A percentile compares a stretch with the other conserved stretches of the same genome.
Conservation (phyloP, 1,284 basidiomycete genomes). For the Neonothopanus nambi region DNA sequence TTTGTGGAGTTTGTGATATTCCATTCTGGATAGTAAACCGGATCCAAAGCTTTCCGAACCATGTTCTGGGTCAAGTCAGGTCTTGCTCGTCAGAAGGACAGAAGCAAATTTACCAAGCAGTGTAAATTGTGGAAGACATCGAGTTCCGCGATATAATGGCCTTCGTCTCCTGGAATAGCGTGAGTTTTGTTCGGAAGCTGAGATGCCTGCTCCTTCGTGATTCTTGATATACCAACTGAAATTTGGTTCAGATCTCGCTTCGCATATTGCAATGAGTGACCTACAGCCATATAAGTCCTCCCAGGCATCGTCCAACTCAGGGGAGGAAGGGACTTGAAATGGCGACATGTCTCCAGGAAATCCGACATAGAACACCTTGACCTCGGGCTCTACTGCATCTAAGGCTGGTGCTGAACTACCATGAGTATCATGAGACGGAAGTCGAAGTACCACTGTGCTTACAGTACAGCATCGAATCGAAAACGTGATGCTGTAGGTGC, state of each 20-base stretch:
- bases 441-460: too few relatives aligned
- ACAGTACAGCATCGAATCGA: too few relatives aligned
- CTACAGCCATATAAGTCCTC: conserved; percentile 25
- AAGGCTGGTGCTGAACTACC: conserved; percentile 20
- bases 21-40: conserved; percentile 23
- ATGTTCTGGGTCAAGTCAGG: conserved; percentile 25
- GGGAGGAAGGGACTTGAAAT: conserved; percentile 14
- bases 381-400: conserved; percentile 17
- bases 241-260: neutral
- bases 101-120: conserved; percentile 26
- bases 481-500: too few relatives aligned
- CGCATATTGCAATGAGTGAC: conserved; percentile 1
- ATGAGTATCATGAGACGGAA: too few relatives aligned
- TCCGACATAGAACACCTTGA: conserved; percentile 9
- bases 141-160: conserved; percentile 26
- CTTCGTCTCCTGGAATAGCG: conserved; percentile 25
- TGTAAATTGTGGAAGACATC: conserved; percentile 35
- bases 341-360: conserved; percentile 11
- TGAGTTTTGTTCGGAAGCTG: conserved; percentile 28
- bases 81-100: conserved; percentile 14
- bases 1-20: too few relatives aligned
- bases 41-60: conserved; percentile 27
- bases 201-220: conserved; percentile 26
- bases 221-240: conserved; percentile 19
- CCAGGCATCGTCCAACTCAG: conserved; percentile 13